Percentiles rank a stretch among this genome's conserved stretches.
These are phyloP conservation scores for Kurtzmaniella natalensis DNA, from an alignment of 1,139 yeast genomes.

Conservation along the genomic window DNA sequence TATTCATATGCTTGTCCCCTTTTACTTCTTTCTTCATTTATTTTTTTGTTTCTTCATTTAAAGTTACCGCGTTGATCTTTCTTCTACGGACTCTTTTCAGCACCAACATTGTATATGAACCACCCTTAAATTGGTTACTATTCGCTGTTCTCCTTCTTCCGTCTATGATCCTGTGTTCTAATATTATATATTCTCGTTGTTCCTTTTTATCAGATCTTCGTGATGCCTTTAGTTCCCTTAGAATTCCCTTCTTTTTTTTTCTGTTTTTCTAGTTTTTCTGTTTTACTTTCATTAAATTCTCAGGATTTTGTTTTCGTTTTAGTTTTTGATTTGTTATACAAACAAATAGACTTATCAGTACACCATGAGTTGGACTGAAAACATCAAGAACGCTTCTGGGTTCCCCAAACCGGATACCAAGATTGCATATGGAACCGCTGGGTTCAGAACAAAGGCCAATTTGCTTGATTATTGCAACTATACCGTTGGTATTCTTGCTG, in stretches of 20 bases:
- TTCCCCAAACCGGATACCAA: conserved; percentile 45
- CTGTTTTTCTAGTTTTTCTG: conserved; percentile 1
- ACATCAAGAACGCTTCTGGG: conserved; percentile 1
- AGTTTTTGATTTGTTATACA: conserved; percentile 1
- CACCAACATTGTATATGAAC: too few species aligned
- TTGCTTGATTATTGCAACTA: conserved; percentile 78
- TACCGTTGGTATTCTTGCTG: conserved; percentile 79
- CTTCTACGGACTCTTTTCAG: too few species aligned
- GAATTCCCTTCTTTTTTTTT: neutral
- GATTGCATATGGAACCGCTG: conserved; percentile 91
- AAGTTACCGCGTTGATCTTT: too few species aligned
- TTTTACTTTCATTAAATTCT: too few species aligned
- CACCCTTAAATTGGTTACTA: too few species aligned
- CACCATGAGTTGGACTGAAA: conserved; percentile 8
- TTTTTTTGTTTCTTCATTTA: too few species aligned
- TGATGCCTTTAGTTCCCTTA: neutral
- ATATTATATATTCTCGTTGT: too few species aligned
- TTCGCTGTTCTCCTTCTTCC: too few species aligned
- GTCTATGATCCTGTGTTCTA: too few species aligned
- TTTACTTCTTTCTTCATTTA: too few species aligned
- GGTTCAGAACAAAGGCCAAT: conserved; percentile 77
- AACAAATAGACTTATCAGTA: conserved; percentile 1
- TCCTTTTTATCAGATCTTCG: too few species aligned
- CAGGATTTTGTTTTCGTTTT: neutral
- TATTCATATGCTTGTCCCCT: too few species aligned